Evolutionary conservation across 139 green algal genomes (phyloP).

Genomic region (Chlorella sp.): DNA sequence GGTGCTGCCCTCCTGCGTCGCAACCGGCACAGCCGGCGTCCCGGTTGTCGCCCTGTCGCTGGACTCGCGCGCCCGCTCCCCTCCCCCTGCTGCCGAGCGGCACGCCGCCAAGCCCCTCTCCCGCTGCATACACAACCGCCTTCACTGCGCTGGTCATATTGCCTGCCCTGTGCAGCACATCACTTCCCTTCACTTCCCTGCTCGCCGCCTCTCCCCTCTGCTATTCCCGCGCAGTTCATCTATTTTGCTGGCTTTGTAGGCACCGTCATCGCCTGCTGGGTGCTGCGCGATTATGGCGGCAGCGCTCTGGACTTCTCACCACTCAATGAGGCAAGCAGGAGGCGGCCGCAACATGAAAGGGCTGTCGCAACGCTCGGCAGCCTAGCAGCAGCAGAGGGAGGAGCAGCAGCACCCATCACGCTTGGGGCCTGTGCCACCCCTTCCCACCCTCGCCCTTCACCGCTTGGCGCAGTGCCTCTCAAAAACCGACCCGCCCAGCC

Average conservation of each 20-base stretch:
- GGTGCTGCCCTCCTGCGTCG: neutral
- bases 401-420: too few species aligned
- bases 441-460: neutral
- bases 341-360: too few species aligned
- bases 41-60: too few species aligned
- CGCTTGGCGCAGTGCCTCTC: neutral
- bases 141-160: too few species aligned
- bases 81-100: too few species aligned
- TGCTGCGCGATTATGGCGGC: slow-evolving; percentile 70
- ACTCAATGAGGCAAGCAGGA: slow-evolving; percentile 19
- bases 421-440: too few species aligned
- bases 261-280: slow-evolving; percentile 60
- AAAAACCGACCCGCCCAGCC: neutral
- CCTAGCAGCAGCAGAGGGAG: too few species aligned
- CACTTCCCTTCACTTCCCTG: too few species aligned
- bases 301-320: slow-evolving; percentile 43
- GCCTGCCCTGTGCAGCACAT: too few species aligned
- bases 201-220: neutral
- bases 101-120: neutral
- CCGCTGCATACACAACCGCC: neutral
- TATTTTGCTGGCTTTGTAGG: slow-evolving; percentile 67
- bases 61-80: too few species aligned
- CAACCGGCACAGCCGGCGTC: neutral
- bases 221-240: slow-evolving; percentile 38
- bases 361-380: too few species aligned